Evolutionary conservation across 768 basidiomycete genomes (phyloP), one percentile per base, ranked within the genome.

Genomic region (Neoboletus brunneissimus): DNA sequence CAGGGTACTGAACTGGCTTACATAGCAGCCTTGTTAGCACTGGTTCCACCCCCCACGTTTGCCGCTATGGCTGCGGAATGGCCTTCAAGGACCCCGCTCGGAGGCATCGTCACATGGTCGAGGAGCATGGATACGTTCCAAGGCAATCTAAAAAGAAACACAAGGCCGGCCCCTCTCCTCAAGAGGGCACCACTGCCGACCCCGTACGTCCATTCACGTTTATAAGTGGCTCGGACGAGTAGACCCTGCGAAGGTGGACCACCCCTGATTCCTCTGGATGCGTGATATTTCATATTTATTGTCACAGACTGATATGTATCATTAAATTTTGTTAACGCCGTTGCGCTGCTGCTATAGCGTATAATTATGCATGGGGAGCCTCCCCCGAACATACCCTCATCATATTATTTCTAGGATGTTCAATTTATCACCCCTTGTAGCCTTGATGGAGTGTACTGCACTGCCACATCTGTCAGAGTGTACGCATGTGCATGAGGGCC

Each of bases 41-140:
- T 43, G 81, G 82, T 8, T 76, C 77, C 16, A 76, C 76, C 20
- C 84, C 84, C 15, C 81, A 84, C 52, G 72, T 75, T 53, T 83
- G 83, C 64, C 78, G 73, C 22, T 82, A 72, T 54, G 68, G 67
- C 15, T 87, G 86, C 58, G 76, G 73, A 12, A 74, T 77, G 60
- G 68, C 71, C 15, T 88, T 86, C 75, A 84, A 81, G 51, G 86
- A 88, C 62, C 85, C 85, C 18, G 84, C 86, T 5, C 76, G 85
- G 51, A 73, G 84, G 43, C 84, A 85, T 60, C 75, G 82, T 37
- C 86, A 87, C 67, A 79, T 82, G 70, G 75, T 79, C 20, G 73
- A 77, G 12, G 71, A 66, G 20, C 85, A 87, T 60, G 75, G 76
- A 22, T 82, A 85, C 56, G 51, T 77, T 20, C 79, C 83, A 3